phyloP scores from a whole-genome alignment of 2,329 filamentous ascomycete genomes.

The Curvularia eragrostidis region DNA sequence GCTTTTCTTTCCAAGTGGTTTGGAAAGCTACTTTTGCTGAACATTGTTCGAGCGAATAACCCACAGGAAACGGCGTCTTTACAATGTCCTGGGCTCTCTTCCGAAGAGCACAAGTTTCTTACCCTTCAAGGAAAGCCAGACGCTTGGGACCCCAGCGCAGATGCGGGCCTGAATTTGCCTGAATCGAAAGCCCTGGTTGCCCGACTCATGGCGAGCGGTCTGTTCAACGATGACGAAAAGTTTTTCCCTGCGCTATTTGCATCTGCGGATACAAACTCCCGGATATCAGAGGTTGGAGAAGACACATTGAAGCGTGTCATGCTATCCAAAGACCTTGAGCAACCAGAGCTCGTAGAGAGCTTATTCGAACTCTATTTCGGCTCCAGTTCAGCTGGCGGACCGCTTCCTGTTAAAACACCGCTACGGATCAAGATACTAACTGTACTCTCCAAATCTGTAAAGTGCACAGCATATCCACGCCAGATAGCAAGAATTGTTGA shows the following conservation, averaged over 20 bases:
- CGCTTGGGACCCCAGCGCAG: slow-evolving; percentile 68
- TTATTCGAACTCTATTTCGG: slow-evolving; percentile 77
- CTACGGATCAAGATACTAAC: slow-evolving; percentile 79
- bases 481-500: slow-evolving; percentile 74
- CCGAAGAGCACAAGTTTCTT: slow-evolving; percentile 72
- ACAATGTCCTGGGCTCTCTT: slow-evolving; percentile 67
- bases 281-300: slow-evolving; percentile 83
- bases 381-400: slow-evolving; percentile 50
- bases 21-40: slow-evolving; percentile 75
- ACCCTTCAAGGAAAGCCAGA: slow-evolving; percentile 70
- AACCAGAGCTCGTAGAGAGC: slow-evolving; percentile 65
- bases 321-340: slow-evolving; percentile 73
- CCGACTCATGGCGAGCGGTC: slow-evolving; percentile 79
- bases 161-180: slow-evolving; percentile 69
- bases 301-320: slow-evolving; percentile 83
- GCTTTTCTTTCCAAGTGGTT: slow-evolving; percentile 77
- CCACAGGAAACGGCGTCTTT: slow-evolving; percentile 49
- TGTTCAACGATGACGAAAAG: slow-evolving; percentile 82
- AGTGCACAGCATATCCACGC: slow-evolving; percentile 72
- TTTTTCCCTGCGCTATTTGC: slow-evolving; percentile 85
- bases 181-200: slow-evolving; percentile 74
- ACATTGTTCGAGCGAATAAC: slow-evolving; percentile 46
- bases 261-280: slow-evolving; percentile 79
- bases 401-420: slow-evolving; percentile 62
- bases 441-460: slow-evolving; percentile 77